These are phyloP conservation scores for Brasilioporus rufonigricans DNA, from an alignment of 768 basidiomycete genomes.

Conservation along the genomic window DNA sequence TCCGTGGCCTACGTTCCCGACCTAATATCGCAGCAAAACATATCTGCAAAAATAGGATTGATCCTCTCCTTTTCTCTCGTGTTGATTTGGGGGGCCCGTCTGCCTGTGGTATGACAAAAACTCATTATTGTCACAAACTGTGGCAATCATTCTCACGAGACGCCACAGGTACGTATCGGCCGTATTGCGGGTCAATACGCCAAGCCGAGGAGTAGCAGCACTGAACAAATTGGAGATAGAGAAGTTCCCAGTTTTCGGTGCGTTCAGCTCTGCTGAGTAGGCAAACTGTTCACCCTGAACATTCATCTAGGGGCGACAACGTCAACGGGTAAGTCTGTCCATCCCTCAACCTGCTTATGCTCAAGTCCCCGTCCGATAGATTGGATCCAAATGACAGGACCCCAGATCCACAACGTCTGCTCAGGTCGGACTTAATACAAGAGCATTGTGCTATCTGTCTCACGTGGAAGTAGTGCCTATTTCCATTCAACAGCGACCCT, in stretches of 20 bases:
- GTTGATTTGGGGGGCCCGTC: conserved; percentile 87
- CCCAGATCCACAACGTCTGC: conserved; percentile 86
- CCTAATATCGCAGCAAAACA: conserved; percentile 62
- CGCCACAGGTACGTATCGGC: conserved; percentile 67
- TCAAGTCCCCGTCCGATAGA: conserved; percentile 23
- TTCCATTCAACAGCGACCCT: conserved; percentile 94
- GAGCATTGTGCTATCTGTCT: background rate
- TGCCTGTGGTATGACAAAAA: conserved; percentile 73
- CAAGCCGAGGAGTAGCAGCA: conserved; percentile 84
- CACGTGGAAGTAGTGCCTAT: conserved; percentile 64
- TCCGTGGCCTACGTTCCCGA: conserved; percentile 6
- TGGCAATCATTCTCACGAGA: conserved; percentile 4
- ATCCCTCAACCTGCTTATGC: background rate
- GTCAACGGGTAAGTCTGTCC: conserved; percentile 71
- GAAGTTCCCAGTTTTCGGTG: conserved; percentile 88
- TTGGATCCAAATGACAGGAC: conserved; percentile 74
- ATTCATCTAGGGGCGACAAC: conserved; percentile 77
- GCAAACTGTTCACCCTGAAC: background rate
- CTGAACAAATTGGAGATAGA: conserved; percentile 71
- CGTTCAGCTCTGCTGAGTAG: conserved; percentile 16
- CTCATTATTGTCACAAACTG: background rate
- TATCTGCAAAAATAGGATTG: conserved; percentile 83
- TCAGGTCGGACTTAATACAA: conserved; percentile 46
- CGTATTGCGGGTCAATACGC: conserved; percentile 97
- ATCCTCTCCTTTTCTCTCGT: conserved; percentile 95